Base-by-base conservation (phyloP, 208 protist species). In the Kentomonas sorsogonicus region DNA sequence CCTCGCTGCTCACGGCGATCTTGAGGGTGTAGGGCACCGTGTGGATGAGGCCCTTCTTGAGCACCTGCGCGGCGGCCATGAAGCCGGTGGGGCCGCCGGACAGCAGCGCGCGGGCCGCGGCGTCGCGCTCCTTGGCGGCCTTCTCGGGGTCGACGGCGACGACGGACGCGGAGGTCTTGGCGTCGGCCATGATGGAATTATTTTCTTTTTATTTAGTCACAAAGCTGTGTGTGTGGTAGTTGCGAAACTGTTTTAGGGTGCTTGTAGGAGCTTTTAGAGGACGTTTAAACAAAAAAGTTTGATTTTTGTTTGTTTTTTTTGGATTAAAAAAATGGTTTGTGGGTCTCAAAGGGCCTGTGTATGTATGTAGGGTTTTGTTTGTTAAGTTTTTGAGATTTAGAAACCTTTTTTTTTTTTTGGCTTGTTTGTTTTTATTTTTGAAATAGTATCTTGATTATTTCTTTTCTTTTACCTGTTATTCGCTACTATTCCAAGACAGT, bases 21-120 rank as follows among this genome's bases (percentile, higher is more conserved):
- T 29, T 64, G 33, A 89, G 76, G 10, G 74, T 71, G 59, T 85
- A 92, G 38, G 80, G 85, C n/a, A 92, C 76, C 0, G 85, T 92
- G 71, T 80, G 76, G 31, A 72, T 56, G 15, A 92, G 18, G 25
- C 77, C 85, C 1, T 56, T 69, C 53, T 79, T 55, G 13, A 66
- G 66, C 34, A 64, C 57, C 7, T 36, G 26, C 26, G 27, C 26
- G 33, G 23, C 22, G n/a, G n/a, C n/a, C n/a, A n/a, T n/a, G n/a
- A n/a, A n/a, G n/a, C n/a, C n/a, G n/a, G n/a, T n/a, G n/a, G n/a
- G n/a, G n/a, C n/a, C n/a, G n/a, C n/a, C n/a, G 13, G 54, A 77
- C 25, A 92, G 78, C 52, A 86, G 44, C 45, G 63, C 70, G 25
- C 80, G 74, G 0, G 85, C 80, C 18, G 40, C 33, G 4, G 59